Evolutionary conservation across 306 rosid species (phyloP), one percentile per base, ranked within the genome.

Genomic region (Castanopsis chinensis): DNA sequence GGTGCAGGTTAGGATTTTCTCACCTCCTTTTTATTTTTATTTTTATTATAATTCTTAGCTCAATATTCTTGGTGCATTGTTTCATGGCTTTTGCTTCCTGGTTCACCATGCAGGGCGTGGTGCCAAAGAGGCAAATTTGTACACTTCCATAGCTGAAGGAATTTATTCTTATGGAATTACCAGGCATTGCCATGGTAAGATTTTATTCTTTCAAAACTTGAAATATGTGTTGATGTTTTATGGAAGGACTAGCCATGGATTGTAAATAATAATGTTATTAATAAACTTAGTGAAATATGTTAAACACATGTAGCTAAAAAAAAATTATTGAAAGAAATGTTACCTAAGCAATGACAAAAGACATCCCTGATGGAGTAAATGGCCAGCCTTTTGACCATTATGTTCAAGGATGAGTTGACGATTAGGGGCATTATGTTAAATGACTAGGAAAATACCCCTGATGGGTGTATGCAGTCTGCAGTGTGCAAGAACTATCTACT

Each of bases 171-270:
- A 95, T 83, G 99, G 97, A 75, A 81, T 95, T 81, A 88, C 96
- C 76, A 90, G 92, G 30, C 99, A 95, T 88, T 97, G 97, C 78
- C 99, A 95, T 86, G 97, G 99, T 95, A 81, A 77, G 85, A 72
- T 45, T 81, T 51, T 70, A 54, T 27, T 21, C 69, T 69, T 53
- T 13, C 57, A 17, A 33, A 60, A 51, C 49, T 73, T 67, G 70
- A 49, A 65, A 55, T 55, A 57, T 72, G 73, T n/a, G 53, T 49
- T 49, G 53, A 49, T 49, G 53, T 17, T 12, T 49, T 17, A 12
- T 49, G 17, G 53, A 49, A 49, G 53, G 53, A 10, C 17, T 49
- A 49, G 53, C 14, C 17, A 49, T 0, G 53, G 53, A 12, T 49
- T 49, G 53, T 49, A 49, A 49, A 49, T 41, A 41, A 41, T 41